Evolutionary conservation across 2,329 filamentous ascomycete genomes (phyloP), one percentile per base, ranked within the genome.

Genomic region (Exophiala calicioides): DNA sequence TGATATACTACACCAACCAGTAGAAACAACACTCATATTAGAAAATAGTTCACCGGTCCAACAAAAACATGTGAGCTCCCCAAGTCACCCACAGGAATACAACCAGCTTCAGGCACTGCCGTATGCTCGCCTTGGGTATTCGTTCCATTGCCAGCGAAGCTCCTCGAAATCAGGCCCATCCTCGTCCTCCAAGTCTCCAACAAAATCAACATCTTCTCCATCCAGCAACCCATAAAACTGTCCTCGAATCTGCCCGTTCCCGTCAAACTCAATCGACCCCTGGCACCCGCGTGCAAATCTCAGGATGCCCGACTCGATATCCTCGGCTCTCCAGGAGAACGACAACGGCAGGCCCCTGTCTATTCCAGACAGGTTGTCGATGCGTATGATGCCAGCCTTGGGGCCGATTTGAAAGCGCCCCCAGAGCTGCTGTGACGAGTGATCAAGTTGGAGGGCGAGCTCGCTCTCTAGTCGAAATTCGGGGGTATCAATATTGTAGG

Each of bases 281-380:
- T 53, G 36, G 24, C 50, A 55, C 2, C 46, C 53, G 13, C 46
- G 50, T 4, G 50, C 50, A 21, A 55, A 55, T 9, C 16, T 45
- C 30, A 50, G 19, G 5, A 19, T 10, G 9, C 50, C 50, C 12
- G 36, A 47, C 2, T 44, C 23, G 1, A 30, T 20, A 35, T 55
- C 43, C 21, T 42, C 42, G 2, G 42, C 35, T 24, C 50, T 33
- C 53, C 53, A 53, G 6, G 38, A 42, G 24, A 55, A 50, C 3
- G 50, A 50, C n/a, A 32, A 26, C 2, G 44, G 15, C 1, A 16
- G n/a, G 3, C 26, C 23, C 5, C 30, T 12, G 3, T 30, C 23
- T 13, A 53, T 33, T 16, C 29, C 26, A 10, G 39, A 27, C 10
- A 42, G 43, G 18, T 45, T 30, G 34, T 42, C 35, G 13, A 50